phyloP scores from a whole-genome alignment of 441 rosid genomes.

The California macrophylla region DNA sequence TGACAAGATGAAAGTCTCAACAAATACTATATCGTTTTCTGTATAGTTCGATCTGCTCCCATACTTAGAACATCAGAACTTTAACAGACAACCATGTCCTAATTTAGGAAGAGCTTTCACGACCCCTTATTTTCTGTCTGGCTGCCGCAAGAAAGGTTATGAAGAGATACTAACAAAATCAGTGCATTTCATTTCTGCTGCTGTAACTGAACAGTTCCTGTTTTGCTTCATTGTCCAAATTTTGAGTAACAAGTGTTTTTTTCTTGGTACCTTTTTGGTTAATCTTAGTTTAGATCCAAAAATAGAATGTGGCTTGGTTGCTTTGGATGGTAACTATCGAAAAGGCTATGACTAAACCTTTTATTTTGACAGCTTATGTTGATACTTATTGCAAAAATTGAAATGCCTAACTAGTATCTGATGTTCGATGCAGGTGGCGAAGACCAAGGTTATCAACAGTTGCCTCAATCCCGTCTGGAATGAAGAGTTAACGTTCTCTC shows the following conservation, averaged over 20 bases:
- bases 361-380: background rate
- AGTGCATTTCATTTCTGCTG: background rate
- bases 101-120: no score
- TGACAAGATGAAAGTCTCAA: no score
- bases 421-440: slow-evolving; percentile 49
- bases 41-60: no score
- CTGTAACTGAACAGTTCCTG: background rate
- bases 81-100: no score
- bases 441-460: slow-evolving; percentile 83
- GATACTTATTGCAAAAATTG: background rate
- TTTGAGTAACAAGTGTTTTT: background rate
- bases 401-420: slow-evolving; percentile 11
- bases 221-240: background rate
- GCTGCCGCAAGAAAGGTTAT: no score
- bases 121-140: no score
- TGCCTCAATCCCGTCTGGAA: slow-evolving; percentile 95
- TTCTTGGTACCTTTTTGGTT: background rate
- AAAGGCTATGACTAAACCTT: no score
- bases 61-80: no score
- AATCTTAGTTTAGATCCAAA: background rate
- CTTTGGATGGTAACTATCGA: no score
- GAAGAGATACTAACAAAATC: no score
- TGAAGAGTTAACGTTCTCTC: slow-evolving; percentile 67
- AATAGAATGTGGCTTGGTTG: no score
- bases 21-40: no score